Base-by-base conservation (phyloP, 2,329 filamentous ascomycete species). In the Fusarium siculi region DNA sequence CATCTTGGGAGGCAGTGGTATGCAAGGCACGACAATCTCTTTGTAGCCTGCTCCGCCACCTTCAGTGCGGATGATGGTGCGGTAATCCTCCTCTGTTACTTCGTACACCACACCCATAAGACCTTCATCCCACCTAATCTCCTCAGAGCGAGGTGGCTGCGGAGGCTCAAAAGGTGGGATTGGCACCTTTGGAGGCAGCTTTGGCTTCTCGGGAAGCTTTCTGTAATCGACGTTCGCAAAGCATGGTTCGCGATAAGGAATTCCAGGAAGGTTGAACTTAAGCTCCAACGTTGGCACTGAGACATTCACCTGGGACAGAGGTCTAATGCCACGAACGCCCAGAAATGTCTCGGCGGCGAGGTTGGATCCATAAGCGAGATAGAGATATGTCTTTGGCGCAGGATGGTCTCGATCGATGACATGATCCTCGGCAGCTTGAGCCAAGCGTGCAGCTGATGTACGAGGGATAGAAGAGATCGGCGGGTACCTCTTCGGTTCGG, bases 71-170 rank as follows among this genome's bases (percentile, higher is more conserved):
- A 98, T 92, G 75, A 99, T 97, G 67, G 89, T 93, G 11, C 91
- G 88, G 80, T 93, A 99, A 83, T 99, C 96, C 47, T 88, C 82
- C 23, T 87, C 84, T 2, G 95, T 97, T 36, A 98, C 94, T 84
- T 98, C 95, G 84, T 99, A 99, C 8, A 98, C 96, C 21, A 97
- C 94, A 30, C 96, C 96, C 44, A 98, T 89, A 5, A 99, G 87
- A 9, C 94, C 93, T 78, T 95, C 95, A 72, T 90, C 85, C 95
- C 94, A 97, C 37, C 76, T 67, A 12, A 73, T 70, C 21, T 63
- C 37, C 25, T 75, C 71, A 2, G 73, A 63, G 25, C 70, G 63
- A 34, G 75, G 76, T 55, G 75, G 75, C 19, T 72, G 66, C n/a
- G 73, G 76, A 32, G 75, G 75, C 16, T 76, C 61, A 44, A 77